Conservation (phyloP, 768 basidiomycete genomes). For the Psilocybe cubensis region DNA sequence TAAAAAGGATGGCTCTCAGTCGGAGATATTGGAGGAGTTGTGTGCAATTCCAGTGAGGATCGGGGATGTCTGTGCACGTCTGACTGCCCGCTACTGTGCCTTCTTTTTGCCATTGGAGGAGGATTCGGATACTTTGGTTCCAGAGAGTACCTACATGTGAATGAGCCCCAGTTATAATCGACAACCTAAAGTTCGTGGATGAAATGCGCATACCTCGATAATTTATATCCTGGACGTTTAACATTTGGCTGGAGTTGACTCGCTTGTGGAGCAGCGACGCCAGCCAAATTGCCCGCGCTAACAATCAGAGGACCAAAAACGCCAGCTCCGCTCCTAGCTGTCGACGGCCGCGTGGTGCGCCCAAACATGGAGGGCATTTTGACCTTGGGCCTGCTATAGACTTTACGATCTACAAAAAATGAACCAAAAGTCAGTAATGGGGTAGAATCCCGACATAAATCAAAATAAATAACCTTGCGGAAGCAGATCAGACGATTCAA, state of each 20-base stretch:
- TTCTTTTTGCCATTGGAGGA: not conserved
- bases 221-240: slow-evolving; percentile 63
- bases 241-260: slow-evolving; percentile 58
- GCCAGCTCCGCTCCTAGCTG: slow-evolving; percentile 56
- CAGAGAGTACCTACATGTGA: slow-evolving; percentile 11
- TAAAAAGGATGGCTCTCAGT: slow-evolving; percentile 8
- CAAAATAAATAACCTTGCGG: not conserved
- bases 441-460: too few relatives aligned
- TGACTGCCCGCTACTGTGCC: not conserved
- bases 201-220: slow-evolving; percentile 53
- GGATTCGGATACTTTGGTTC: slow-evolving; percentile 9
- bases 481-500: not conserved
- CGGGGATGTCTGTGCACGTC: not conserved
- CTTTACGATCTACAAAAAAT: slow-evolving; percentile 2
- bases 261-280: slow-evolving; percentile 57
- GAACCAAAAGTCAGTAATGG: not conserved
- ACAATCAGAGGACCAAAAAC: slow-evolving; percentile 76
- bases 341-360: slow-evolving; percentile 33
- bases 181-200: not conserved
- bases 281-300: slow-evolving; percentile 66
- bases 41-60: not conserved
- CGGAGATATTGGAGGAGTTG: not conserved
- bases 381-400: not conserved
- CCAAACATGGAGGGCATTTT: slow-evolving; percentile 15
- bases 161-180: not conserved